Conservation (phyloP, 306 rosid genomes). For the Begonia fuchsioides region DNA sequence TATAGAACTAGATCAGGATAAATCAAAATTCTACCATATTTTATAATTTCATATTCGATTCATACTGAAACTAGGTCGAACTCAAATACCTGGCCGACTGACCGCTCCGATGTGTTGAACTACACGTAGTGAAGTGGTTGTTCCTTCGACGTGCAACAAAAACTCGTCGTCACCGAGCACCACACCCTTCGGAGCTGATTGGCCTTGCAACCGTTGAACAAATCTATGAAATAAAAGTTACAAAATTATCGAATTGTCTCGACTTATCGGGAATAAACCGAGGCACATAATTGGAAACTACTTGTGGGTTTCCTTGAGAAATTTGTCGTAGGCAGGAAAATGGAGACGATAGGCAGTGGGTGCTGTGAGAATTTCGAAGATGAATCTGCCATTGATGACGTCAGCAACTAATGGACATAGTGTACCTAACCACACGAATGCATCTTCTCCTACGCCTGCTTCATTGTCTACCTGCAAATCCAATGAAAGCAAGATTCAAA, state of each 20-base stretch:
- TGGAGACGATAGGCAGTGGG: conserved; percentile 55
- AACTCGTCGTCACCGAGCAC: conserved; percentile 66
- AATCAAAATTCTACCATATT: no score
- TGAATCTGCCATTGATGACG: conserved; percentile 60
- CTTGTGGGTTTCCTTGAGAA: conserved; percentile 63
- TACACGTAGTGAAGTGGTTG: conserved; percentile 72
- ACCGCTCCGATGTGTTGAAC: conserved; percentile 83
- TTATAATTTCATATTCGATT: no score
- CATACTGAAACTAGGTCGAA: no score
- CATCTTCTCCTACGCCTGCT: conserved; percentile 72
- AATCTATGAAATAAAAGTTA: conserved; percentile 44
- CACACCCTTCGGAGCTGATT: conserved; percentile 53
- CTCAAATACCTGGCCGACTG: conserved; percentile 90
- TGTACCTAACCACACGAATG: conserved; percentile 81
- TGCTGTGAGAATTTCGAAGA: conserved; percentile 72
- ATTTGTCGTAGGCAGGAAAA: conserved; percentile 70
- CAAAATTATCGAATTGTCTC: no score
- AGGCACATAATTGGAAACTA: no score
- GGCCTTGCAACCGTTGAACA: conserved; percentile 48
- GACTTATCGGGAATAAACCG: no score
- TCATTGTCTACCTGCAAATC: conserved; percentile 37
- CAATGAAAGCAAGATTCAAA: no score
- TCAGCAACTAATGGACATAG: conserved; percentile 53
- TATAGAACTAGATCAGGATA: no score
- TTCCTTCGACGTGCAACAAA: conserved; percentile 85